These are phyloP conservation scores for Kazachstania sp. DNA, from an alignment of 1,139 yeast genomes.

Conservation along the genomic window DNA sequence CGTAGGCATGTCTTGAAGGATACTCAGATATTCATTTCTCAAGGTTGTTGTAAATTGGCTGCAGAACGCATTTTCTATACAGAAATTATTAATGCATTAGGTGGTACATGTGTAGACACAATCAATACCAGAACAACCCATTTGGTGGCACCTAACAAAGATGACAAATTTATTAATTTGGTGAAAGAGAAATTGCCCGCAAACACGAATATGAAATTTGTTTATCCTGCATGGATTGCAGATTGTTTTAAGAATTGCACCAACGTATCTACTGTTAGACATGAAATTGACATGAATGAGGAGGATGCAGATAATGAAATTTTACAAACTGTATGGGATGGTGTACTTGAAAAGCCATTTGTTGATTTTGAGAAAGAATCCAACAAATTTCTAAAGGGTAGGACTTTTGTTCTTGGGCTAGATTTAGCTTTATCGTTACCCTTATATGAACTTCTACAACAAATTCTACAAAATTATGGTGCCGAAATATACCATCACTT, in stretches of 20 bases:
- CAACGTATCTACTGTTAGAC: slow-evolving; percentile 46
- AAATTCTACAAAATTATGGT: slow-evolving; percentile 34
- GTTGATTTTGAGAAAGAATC: slow-evolving; percentile 1
- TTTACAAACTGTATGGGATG: slow-evolving; percentile 23
- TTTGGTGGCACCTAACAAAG: slow-evolving; percentile 48
- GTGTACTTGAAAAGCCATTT: slow-evolving; percentile 10
- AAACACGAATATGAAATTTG: slow-evolving; percentile 42
- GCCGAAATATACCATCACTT: slow-evolving; percentile 34
- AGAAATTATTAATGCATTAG: slow-evolving; percentile 49
- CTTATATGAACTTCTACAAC: slow-evolving; percentile 26
- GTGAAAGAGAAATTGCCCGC: slow-evolving; percentile 32
- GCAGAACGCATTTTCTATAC: slow-evolving; percentile 60
- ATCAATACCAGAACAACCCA: slow-evolving; percentile 71
- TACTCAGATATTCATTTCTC: slow-evolving; percentile 58
- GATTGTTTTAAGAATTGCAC: slow-evolving; percentile 52
- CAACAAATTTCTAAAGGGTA: slow-evolving; percentile 14
- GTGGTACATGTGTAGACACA: slow-evolving; percentile 72
- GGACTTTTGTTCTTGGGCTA: slow-evolving; percentile 24
- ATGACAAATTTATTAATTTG: slow-evolving; percentile 40
- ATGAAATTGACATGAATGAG: slow-evolving; percentile 31
- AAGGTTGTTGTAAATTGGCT: slow-evolving; percentile 46
- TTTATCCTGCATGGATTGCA: slow-evolving; percentile 69
- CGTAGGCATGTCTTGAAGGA: slow-evolving; percentile 56
- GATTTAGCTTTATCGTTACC: slow-evolving; percentile 31
- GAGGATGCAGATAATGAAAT: slow-evolving; percentile 8